These are phyloP conservation scores for Pyricularia grisea DNA, from an alignment of 2,329 filamentous ascomycete species.

Conservation along the genomic window DNA sequence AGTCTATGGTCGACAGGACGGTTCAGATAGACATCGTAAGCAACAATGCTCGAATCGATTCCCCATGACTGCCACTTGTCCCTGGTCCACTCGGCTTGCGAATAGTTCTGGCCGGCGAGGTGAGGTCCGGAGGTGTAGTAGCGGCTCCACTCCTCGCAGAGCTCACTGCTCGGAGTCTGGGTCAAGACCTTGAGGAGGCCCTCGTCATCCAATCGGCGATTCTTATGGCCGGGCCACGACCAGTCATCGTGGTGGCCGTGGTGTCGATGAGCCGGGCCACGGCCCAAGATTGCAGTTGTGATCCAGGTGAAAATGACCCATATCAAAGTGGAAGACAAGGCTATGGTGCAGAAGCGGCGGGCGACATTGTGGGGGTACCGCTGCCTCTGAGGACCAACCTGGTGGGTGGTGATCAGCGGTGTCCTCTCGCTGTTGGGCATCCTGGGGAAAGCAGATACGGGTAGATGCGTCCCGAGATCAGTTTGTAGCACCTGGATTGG, in stretches of 20 bases:
- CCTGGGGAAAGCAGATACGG: conserved; percentile 13
- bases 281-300: conserved; percentile 24
- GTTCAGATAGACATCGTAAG: conserved; percentile 72
- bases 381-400: conserved; percentile 38
- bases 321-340: conserved; percentile 43
- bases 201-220: conserved; percentile 29
- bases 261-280: conserved; percentile 18
- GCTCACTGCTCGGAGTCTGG: conserved; percentile 45
- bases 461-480: neutral
- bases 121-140: conserved; percentile 74
- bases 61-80: conserved; percentile 67
- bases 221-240: conserved; percentile 18
- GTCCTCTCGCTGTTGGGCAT: conserved; percentile 50
- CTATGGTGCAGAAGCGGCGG: conserved; percentile 58
- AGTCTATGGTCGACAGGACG: conserved; percentile 65
- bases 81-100: conserved; percentile 64
- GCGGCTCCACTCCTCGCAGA: conserved; percentile 60
- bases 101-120: conserved; percentile 68
- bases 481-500: too few species aligned
- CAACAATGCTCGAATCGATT: conserved; percentile 50
- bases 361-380: conserved; percentile 51
- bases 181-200: conserved; percentile 48
- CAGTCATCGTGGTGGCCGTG: conserved; percentile 17
- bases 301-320: conserved; percentile 39
- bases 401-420: conserved; percentile 57